These are phyloP conservation scores for Exserohilum turcica DNA, from an alignment of 2,329 filamentous ascomycete species.

Conservation along the genomic window DNA sequence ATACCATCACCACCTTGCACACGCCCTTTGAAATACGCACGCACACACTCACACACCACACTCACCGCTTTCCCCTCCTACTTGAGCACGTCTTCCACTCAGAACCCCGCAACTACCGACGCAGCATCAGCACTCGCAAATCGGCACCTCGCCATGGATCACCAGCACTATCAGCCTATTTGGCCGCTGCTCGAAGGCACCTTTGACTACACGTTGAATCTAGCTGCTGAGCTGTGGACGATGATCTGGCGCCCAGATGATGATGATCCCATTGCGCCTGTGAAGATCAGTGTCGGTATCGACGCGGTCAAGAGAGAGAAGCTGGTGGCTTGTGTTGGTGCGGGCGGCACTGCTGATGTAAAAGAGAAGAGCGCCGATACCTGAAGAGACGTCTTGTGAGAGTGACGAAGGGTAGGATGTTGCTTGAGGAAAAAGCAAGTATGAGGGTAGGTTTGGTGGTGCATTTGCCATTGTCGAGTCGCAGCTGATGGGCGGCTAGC, in stretches of 20 bases:
- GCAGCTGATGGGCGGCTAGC: too few relatives aligned
- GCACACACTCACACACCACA: background rate
- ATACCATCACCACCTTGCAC: background rate
- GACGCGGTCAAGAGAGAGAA: background rate
- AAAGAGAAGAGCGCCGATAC: too few relatives aligned
- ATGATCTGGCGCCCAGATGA: constrained; percentile 17
- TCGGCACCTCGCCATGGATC: constrained; percentile 16
- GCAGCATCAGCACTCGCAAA: background rate
- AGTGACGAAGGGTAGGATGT: too few relatives aligned
- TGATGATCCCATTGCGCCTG: background rate
- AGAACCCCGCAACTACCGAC: too few relatives aligned
- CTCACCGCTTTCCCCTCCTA: too few relatives aligned
- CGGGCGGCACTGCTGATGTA: too few relatives aligned
- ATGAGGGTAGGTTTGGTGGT: too few relatives aligned
- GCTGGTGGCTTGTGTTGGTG: background rate
- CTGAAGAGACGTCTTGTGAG: too few relatives aligned
- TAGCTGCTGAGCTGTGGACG: constrained; percentile 19
- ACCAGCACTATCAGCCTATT: constrained; percentile 23
- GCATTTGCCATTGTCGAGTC: too few relatives aligned
- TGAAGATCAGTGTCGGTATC: background rate
- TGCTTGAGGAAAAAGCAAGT: too few relatives aligned
- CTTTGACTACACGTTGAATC: constrained; percentile 20
- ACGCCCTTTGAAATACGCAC: background rate
- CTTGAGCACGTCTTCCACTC: too few relatives aligned
- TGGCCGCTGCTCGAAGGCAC: constrained; percentile 26